These are phyloP conservation scores for Pythium sp. DNA, from an alignment of 352 stramenopile species.

Conservation along the genomic window DNA sequence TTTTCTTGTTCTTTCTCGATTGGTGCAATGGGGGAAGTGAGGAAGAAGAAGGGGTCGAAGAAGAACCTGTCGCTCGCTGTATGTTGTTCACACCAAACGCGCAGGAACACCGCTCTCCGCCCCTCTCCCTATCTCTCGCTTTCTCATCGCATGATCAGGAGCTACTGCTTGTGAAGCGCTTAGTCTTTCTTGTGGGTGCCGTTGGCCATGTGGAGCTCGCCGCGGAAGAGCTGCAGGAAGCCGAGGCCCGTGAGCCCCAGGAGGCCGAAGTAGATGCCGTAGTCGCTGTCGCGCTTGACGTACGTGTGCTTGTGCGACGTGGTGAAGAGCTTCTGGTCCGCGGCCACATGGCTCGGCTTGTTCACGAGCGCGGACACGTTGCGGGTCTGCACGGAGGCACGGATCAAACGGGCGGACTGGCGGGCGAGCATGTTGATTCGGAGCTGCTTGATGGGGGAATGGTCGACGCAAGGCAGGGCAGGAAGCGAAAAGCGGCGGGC, in stretches of 20 bases:
- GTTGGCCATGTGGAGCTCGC: constrained; percentile 71
- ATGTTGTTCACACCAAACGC: not conserved
- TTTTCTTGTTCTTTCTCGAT: constrained; percentile 2
- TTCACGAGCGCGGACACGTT: constrained; percentile 61
- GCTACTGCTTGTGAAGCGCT: constrained; percentile 11
- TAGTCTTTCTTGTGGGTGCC: constrained; percentile 72
- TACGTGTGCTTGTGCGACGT: constrained; percentile 60
- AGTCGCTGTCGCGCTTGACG: constrained; percentile 63
- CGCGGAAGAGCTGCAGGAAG: constrained; percentile 55
- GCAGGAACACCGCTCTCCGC: not conserved
- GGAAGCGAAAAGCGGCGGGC: not conserved
- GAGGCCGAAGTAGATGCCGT: constrained; percentile 34
- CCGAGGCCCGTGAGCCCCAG: constrained; percentile 45
- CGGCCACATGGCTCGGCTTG: constrained; percentile 56
- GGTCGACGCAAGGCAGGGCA: not conserved
- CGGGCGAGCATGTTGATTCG: constrained; percentile 47
- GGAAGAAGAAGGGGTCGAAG: not conserved
- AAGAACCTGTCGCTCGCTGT: not conserved
- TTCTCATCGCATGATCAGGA: not conserved
- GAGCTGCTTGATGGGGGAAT: constrained; percentile 7
- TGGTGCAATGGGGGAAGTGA: not conserved
- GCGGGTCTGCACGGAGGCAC: constrained; percentile 34
- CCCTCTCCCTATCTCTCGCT: not conserved
- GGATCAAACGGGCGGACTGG: constrained; percentile 37
- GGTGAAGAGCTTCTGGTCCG: constrained; percentile 70